phyloP scores from a whole-genome alignment of 2,329 filamentous ascomycete species.

The Rachicladosporium sp. region DNA sequence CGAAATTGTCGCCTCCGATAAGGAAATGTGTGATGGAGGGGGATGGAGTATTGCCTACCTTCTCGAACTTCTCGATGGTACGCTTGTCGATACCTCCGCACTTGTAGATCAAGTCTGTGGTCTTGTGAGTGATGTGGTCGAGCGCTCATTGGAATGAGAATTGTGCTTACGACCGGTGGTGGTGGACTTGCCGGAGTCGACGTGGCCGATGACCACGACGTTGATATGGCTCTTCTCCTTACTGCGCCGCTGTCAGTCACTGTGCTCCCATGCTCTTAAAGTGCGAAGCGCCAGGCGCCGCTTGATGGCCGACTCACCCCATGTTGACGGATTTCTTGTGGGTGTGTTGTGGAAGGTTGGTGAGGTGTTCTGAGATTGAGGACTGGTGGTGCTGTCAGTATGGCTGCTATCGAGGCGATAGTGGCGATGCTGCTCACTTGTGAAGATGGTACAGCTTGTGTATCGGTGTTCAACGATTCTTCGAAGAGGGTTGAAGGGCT shows the following conservation, averaged over 20 bases:
- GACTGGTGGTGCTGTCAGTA: too few species aligned
- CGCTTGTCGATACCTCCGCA: slow-evolving; percentile 99
- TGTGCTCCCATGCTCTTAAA: slow-evolving; percentile 7
- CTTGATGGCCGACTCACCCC: slow-evolving; percentile 40
- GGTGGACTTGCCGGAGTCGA: slow-evolving; percentile 98
- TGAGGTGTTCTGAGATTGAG: slow-evolving; percentile 4
- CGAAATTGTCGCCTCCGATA: too few species aligned
- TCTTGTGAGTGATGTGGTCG: slow-evolving; percentile 41
- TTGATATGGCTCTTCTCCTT: slow-evolving; percentile 90
- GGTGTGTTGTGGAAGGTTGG: slow-evolving; percentile 1
- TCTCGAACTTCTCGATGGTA: slow-evolving; percentile 99
- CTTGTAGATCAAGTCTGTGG: slow-evolving; percentile 97
- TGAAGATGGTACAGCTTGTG: too few species aligned
- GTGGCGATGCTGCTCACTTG: not conserved
- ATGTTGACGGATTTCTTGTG: slow-evolving; percentile 38
- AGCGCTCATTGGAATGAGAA: slow-evolving; percentile 17
- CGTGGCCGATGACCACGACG: slow-evolving; percentile 98
- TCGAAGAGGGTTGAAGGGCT: slow-evolving; percentile 4
- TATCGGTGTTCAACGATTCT: not conserved
- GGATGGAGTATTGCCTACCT: slow-evolving; percentile 46
- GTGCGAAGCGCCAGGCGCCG: slow-evolving; percentile 9
- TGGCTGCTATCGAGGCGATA: too few species aligned
- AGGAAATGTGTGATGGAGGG: slow-evolving; percentile 5
- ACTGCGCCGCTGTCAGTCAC: slow-evolving; percentile 42
- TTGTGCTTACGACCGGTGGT: slow-evolving; percentile 63